phyloP scores from a whole-genome alignment of 306 rosid genomes.

The Casuarina cunninghamiana region DNA sequence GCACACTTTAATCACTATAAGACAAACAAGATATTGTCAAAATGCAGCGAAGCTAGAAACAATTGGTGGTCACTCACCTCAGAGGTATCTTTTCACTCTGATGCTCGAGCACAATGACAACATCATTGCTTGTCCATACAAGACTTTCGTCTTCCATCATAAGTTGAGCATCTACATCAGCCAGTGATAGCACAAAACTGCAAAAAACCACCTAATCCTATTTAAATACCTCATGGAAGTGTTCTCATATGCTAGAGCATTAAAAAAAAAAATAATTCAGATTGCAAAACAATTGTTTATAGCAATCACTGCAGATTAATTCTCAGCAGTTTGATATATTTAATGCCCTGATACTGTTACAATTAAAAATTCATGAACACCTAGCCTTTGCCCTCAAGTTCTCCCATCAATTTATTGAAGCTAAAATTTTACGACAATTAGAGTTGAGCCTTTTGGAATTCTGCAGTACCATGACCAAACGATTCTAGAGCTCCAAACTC shows the following conservation, averaged over 20 bases:
- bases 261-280: neutral
- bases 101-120: conserved; percentile 94
- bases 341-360: neutral
- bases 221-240: conserved; percentile 21
- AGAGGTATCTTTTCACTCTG: conserved; percentile 81
- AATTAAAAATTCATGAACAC: neutral
- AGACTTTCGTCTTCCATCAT: conserved; percentile 96
- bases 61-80: conserved; percentile 60
- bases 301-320: conserved; percentile 8
- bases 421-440: neutral
- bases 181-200: conserved; percentile 93
- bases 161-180: conserved; percentile 87
- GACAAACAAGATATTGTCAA: neutral
- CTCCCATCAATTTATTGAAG: neutral
- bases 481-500: neutral
- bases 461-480: neutral
- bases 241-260: conserved; percentile 20
- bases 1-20: neutral
- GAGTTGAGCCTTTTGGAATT: neutral
- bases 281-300: conserved; percentile 1
- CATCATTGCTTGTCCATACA: conserved; percentile 93
- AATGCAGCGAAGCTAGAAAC: neutral
- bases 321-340: neutral
- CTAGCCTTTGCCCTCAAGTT: neutral
- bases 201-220: conserved; percentile 26